Percentiles rank a stretch among this genome's conserved stretches.
These are phyloP conservation scores for Cadophora malorum DNA, from an alignment of 2,329 filamentous ascomycete species.

Conservation along the genomic window DNA sequence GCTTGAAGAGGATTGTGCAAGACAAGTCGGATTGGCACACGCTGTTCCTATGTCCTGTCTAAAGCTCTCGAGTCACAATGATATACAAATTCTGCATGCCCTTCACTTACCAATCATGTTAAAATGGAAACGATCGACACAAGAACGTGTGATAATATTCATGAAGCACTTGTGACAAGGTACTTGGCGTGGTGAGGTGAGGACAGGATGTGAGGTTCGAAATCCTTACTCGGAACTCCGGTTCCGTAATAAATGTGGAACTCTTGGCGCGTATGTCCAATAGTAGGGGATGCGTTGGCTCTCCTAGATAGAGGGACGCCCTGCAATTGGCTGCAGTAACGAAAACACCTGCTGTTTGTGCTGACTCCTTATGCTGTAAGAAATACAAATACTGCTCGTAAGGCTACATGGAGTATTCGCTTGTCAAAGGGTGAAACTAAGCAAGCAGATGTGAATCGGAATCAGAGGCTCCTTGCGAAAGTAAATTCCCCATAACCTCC, in stretches of 20 bases:
- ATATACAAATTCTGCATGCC: neutral
- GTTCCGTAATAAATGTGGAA: neutral
- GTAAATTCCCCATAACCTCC: no score
- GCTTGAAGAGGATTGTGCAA: conserved; percentile 6
- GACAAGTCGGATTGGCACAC: neutral
- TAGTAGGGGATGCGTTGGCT: neutral
- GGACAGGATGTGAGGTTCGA: neutral
- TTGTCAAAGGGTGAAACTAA: neutral
- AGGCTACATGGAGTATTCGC: neutral
- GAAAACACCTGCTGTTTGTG: neutral
- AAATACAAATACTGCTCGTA: neutral
- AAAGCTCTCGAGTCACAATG: neutral
- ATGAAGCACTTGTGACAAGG: neutral
- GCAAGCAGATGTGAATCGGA: neutral
- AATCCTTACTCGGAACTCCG: conserved; percentile 23
- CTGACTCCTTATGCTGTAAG: neutral
- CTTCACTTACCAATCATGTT: neutral
- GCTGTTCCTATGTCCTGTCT: neutral
- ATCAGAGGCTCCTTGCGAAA: no score
- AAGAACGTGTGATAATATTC: neutral
- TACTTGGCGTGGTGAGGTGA: no score
- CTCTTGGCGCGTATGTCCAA: neutral
- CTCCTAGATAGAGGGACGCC: neutral
- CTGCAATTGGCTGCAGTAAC: neutral
- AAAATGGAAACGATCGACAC: neutral